Percentiles rank a stretch among this genome's conserved stretches.
Conservation (phyloP, 2,329 filamentous ascomycete genomes). For the Trichoderma sp. region DNA sequence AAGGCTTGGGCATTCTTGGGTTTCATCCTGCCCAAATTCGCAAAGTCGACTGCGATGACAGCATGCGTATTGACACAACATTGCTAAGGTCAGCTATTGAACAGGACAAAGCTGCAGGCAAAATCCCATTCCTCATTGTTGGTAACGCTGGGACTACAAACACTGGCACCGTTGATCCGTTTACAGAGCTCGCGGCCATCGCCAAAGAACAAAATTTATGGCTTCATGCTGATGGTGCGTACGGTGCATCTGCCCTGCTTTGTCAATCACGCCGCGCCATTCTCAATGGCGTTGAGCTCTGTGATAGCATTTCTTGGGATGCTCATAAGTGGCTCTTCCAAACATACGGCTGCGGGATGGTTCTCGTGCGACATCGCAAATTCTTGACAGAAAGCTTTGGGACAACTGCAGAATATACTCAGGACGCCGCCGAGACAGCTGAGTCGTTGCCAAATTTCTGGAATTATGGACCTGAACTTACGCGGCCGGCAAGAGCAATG, state of each 20-base stretch:
- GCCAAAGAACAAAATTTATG: slow-evolving; percentile 29
- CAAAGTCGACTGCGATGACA: slow-evolving; percentile 23
- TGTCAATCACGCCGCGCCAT: slow-evolving; percentile 28
- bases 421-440: slow-evolving; percentile 35
- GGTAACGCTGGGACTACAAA: slow-evolving; percentile 31
- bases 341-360: slow-evolving; percentile 35
- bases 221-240: slow-evolving; percentile 36
- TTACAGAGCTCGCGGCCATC: slow-evolving; percentile 23
- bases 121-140: slow-evolving; percentile 30
- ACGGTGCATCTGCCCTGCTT: slow-evolving; percentile 34
- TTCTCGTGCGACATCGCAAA: slow-evolving; percentile 32
- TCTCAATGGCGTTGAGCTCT: slow-evolving; percentile 29
- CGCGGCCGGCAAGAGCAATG: slow-evolving; percentile 34
- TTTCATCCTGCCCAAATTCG: slow-evolving; percentile 27
- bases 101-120: slow-evolving; percentile 21
- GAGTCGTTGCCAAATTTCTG: slow-evolving; percentile 36
- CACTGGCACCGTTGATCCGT: slow-evolving; percentile 30
- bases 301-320: slow-evolving; percentile 37
- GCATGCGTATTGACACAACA: slow-evolving; percentile 17
- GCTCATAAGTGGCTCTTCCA: slow-evolving; percentile 39
- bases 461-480: slow-evolving; percentile 36
- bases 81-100: slow-evolving; percentile 20
- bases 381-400: slow-evolving; percentile 33
- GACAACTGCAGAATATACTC: slow-evolving; percentile 36
- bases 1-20: slow-evolving; percentile 30